Evolutionary conservation across 495 filamentous ascomycete genomes (phyloP), one percentile per base, ranked within the genome.

Genomic region (Xylaria longipes): DNA sequence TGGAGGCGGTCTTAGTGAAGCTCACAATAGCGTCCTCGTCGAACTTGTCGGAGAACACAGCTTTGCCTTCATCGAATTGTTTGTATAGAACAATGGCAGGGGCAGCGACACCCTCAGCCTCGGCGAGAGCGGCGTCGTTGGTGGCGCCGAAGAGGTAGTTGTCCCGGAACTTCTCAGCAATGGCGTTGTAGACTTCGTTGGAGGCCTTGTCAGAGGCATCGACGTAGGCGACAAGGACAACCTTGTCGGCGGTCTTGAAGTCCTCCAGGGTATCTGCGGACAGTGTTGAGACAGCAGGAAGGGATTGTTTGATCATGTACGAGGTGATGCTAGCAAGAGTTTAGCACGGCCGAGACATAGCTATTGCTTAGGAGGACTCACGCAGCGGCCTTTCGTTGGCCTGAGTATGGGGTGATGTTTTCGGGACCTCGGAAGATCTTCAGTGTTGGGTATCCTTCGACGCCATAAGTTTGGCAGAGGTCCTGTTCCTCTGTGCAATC

Each of bases 401-500:
- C 96, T 73, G 86, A 87, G 82, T 98, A 99, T 62, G 96, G 91
- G 65, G 89, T 87, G 77, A 90, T 86, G 74, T 91, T 93, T 3
- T 97, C 93, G n/a, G 84, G 84, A 67, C 96, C 96, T 72, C 96
- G 95, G 94, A 98, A 99, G 81, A 99, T 91, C 90, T 98, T 99
- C 74, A 99, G 87, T 66, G 96, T 99, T 33, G 96, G 96, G 85
- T 98, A 99, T 63, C 96, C 96, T 84, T 97, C 94, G 29, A 99
- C 94, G 65, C 93, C 94, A 75, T 92, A 94, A 72, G 87, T 83
- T 82, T 93, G 89, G 87, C 96, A 99, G 71, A 99, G 90, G 17
- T 96, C 94, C 70, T 91, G 85, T 86, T 99, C 93, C 74, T 89
- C 94, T 77, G 96, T 98, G 86, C 96, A 99, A 84, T 99, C 96